Evolutionary conservation across 805 yeast genomes (phyloP), one percentile per base, ranked within the genome.

Genomic region (Starmerella vaccinii): DNA sequence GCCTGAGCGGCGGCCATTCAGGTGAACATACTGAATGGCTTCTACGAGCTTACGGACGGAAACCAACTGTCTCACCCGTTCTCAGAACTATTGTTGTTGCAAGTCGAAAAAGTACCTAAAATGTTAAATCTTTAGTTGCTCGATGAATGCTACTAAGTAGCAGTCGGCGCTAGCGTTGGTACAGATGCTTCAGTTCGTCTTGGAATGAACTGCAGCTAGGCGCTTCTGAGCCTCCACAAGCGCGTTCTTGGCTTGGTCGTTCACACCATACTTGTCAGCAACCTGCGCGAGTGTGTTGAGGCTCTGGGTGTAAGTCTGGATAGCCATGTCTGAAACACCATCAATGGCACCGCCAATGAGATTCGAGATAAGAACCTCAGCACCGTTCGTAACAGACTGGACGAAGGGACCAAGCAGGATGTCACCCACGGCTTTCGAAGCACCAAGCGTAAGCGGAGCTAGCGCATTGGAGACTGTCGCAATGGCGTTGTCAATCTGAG

Each of bases 331-430:
- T 23, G 60, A 41, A 19, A 49, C 57, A 8, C 34, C 35, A 38
- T 61, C 64, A 35, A 57, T 34, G 19, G 53, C 49, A 27, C 63
- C 64, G 29, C 61, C 61, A 22, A 57, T 27, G 21, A 57, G 21
- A 46, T 57, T 61, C 16, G 62, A 57, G 30, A 62, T 50, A 34
- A 54, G 34, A n/a, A 57, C 65, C 52, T 62, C 66, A 21, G 61
- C 64, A 33, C 68, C 66, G 49, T 58, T 54, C 48, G 67, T 63
- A 22, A 62, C 50, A 3, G 65, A 57, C 53, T 64, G 66, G 47
- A 63, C 60, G 30, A 60, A 48, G n/a, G 68, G 66, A 21, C 67
- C 67, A 13, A 58, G 50, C 19, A 58, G 30, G 33, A 50, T 24
- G 44, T 57, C 49, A 29, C 57, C 60, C 32, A 58, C 41, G 3